A percentile compares a stretch with the other conserved stretches of the same genome.
phyloP scores from a whole-genome alignment of 257 asterid species.

The Rauvolfia tetraphylla region DNA sequence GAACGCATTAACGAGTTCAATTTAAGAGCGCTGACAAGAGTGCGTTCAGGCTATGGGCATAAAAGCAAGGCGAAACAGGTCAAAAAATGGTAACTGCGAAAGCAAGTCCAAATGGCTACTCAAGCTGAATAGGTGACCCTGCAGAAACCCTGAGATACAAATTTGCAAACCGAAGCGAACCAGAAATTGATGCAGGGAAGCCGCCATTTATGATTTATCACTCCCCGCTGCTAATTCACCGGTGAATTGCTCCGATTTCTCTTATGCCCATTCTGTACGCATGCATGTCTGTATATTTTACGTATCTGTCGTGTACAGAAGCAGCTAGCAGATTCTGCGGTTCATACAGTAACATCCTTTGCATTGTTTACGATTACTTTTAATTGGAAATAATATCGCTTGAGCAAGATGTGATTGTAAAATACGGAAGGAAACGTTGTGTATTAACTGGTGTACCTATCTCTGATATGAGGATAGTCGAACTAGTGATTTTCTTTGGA shows the following conservation, averaged over 20 bases:
- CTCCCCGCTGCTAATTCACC: neutral
- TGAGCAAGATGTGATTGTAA: neutral
- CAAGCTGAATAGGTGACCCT: neutral
- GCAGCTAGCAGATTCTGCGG: neutral
- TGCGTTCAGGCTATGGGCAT: too few relatives aligned
- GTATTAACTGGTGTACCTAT: neutral
- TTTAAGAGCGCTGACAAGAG: too few relatives aligned
- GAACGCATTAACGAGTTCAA: too few relatives aligned
- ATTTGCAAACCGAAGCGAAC: neutral
- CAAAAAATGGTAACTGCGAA: too few relatives aligned
- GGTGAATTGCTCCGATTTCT: neutral
- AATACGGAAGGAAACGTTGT: neutral
- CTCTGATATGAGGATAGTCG: neutral
- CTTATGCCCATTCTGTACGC: neutral
- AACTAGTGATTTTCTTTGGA: neutral
- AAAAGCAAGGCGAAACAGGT: too few relatives aligned
- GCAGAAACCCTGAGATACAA: neutral
- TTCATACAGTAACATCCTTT: neutral
- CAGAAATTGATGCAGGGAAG: neutral
- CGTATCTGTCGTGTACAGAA: neutral
- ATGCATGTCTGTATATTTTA: neutral
- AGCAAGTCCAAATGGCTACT: neutral
- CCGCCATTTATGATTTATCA: neutral
- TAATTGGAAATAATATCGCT: neutral
- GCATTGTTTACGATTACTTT: neutral